A percentile compares a stretch with the other conserved stretches of the same genome.
Conservation (phyloP, 2,329 filamentous ascomycete species). For the Endocalyx cinctus region DNA sequence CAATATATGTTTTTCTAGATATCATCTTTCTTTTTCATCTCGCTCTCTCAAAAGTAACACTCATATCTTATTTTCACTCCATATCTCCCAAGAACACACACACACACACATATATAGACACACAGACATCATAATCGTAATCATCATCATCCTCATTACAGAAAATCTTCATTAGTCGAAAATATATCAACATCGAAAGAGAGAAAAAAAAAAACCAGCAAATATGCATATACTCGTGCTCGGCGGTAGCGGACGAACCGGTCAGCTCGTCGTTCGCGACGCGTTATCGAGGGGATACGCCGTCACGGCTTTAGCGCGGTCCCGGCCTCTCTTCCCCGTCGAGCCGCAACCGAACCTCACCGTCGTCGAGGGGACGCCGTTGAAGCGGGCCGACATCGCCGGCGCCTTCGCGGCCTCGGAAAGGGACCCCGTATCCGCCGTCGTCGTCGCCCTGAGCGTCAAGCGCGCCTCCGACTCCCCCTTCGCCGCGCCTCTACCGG, state of each 20-base stretch:
- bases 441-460: constrained; percentile 46
- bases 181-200: too few species aligned
- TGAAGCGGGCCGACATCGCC: constrained; percentile 31
- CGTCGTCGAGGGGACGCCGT: constrained; percentile 33
- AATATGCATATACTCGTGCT: constrained; percentile 37
- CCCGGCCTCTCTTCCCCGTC: constrained; percentile 26
- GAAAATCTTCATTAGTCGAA: too few species aligned
- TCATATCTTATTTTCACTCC: too few species aligned
- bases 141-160: too few species aligned
- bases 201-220: too few species aligned
- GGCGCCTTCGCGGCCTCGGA: constrained; percentile 26
- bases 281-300: constrained; percentile 35
- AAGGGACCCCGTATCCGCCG: constrained; percentile 22
- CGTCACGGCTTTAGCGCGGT: constrained; percentile 42
- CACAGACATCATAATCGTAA: too few species aligned
- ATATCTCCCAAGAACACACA: too few species aligned
- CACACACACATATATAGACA: too few species aligned
- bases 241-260: constrained; percentile 43
- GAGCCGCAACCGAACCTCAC: constrained; percentile 29
- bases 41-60: too few species aligned
- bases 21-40: too few species aligned
- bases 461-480: constrained; percentile 41
- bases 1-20: too few species aligned
- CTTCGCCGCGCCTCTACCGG: constrained; percentile 35
- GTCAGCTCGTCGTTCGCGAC: constrained; percentile 35